These are phyloP conservation scores for Lignosus rhinocerotis DNA, from an alignment of 1,284 basidiomycete species.

Conservation along the genomic window DNA sequence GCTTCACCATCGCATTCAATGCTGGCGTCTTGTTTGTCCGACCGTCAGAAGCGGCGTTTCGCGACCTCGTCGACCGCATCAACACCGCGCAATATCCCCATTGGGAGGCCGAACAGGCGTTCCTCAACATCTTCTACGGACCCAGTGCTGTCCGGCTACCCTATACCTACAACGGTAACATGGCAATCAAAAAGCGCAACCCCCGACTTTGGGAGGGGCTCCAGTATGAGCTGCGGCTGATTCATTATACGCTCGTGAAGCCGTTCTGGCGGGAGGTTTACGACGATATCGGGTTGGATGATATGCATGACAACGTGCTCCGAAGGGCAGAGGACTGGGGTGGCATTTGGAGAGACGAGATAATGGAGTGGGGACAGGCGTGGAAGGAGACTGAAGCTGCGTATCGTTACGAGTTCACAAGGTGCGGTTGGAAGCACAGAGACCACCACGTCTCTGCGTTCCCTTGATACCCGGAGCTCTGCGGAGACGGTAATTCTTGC, in stretches of 20 bases:
- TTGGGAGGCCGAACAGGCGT: conserved; percentile 43
- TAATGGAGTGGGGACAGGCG: conserved; percentile 35
- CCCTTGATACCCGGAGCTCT: neutral
- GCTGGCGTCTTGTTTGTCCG: conserved; percentile 44
- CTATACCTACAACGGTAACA: conserved; percentile 46
- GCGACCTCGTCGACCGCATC: conserved; percentile 38
- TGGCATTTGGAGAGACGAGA: conserved; percentile 25
- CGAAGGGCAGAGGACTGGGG: conserved; percentile 1
- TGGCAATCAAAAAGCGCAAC: conserved; percentile 42
- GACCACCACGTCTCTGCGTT: neutral
- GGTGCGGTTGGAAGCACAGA: conserved; percentile 14
- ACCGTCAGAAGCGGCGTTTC: conserved; percentile 35
- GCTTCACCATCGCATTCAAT: conserved; percentile 42
- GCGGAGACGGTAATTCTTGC: no score
- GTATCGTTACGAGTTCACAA: conserved; percentile 18
- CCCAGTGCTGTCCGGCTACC: conserved; percentile 40
- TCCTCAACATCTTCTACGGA: conserved; percentile 45
- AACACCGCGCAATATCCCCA: conserved; percentile 38
- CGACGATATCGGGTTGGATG: conserved; percentile 25
- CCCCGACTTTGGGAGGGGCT: conserved; percentile 38
- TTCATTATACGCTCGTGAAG: conserved; percentile 47
- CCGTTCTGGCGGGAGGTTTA: conserved; percentile 38
- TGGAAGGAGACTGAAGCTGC: conserved; percentile 31
- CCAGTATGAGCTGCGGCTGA: conserved; percentile 37
- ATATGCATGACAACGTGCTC: conserved; percentile 27